A percentile compares a stretch with the other conserved stretches of the same genome.
Conservation (phyloP, 2,329 filamentous ascomycete genomes). For the Alternaria postmessia region DNA sequence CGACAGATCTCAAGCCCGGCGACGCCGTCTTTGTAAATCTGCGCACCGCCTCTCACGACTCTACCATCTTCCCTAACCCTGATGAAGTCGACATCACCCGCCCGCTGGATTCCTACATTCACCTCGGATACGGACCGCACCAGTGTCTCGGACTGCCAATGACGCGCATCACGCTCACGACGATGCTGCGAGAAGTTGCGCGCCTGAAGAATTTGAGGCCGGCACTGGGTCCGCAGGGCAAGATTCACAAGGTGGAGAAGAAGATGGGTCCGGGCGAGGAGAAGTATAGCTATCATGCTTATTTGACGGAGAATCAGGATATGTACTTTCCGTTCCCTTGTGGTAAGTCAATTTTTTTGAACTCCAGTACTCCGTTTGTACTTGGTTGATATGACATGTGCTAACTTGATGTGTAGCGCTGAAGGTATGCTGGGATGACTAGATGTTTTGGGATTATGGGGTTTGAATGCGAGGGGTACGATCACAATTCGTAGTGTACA, state of each 20-base stretch:
- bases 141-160: conserved; percentile 55
- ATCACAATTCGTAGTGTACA: background rate
- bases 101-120: conserved; percentile 54
- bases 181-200: conserved; percentile 57
- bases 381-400: background rate
- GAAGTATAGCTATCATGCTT: conserved; percentile 52
- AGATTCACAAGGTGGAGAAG: conserved; percentile 55
- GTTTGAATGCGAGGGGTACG: too few species aligned
- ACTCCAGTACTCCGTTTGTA: too few species aligned
- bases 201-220: conserved; percentile 50
- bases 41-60: conserved; percentile 53
- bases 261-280: conserved; percentile 32
- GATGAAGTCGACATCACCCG: conserved; percentile 51
- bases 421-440: conserved; percentile 43
- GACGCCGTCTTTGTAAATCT: conserved; percentile 56
- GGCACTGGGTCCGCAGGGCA: conserved; percentile 50
- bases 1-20: conserved; percentile 45
- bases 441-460: background rate
- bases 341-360: conserved; percentile 49
- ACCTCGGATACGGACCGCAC: conserved; percentile 55
- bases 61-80: conserved; percentile 53
- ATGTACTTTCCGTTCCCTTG: conserved; percentile 58
- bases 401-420: conserved; percentile 30
- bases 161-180: conserved; percentile 54
- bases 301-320: conserved; percentile 59